Evolutionary conservation across 2,329 filamentous ascomycete species (phyloP).

Genomic region (Alternaria tenuissima): DNA sequence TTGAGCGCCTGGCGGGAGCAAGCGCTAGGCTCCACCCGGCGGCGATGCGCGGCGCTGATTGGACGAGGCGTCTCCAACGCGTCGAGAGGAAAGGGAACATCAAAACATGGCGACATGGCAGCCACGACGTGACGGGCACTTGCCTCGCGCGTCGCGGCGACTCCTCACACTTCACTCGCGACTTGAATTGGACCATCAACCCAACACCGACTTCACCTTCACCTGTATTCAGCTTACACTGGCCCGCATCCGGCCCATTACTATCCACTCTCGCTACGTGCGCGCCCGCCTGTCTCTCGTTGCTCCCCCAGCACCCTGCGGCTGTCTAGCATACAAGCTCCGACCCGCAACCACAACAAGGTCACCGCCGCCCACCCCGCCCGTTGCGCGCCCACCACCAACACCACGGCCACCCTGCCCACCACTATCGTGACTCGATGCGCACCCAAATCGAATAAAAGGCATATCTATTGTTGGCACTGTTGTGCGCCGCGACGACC

Average conservation of each 20-base stretch:
- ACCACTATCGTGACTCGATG: constrained; percentile 13
- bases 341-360: constrained; percentile 26
- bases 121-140: constrained; percentile 24
- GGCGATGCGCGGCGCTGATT: constrained; percentile 22
- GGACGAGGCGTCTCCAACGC: constrained; percentile 25
- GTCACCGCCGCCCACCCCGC: constrained; percentile 24
- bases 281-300: constrained; percentile 20
- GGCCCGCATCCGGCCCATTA: constrained; percentile 13
- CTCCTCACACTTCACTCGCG: constrained; percentile 7
- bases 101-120: constrained; percentile 42
- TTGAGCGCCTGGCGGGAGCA: constrained; percentile 11
- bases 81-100: constrained; percentile 23
- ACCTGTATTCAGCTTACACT: neutral
- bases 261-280: constrained; percentile 21
- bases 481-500: constrained; percentile 18
- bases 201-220: neutral
- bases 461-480: constrained; percentile 11
- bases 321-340: constrained; percentile 21
- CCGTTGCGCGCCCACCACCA: constrained; percentile 23
- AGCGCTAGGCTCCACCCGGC: constrained; percentile 4
- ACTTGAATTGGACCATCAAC: neutral
- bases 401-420: constrained; percentile 2
- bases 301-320: constrained; percentile 24
- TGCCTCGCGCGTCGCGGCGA: constrained; percentile 24
- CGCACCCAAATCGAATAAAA: constrained; percentile 18